Base-by-base conservation (phyloP, 768 basidiomycete species). In the Coprinopsis sp. region DNA sequence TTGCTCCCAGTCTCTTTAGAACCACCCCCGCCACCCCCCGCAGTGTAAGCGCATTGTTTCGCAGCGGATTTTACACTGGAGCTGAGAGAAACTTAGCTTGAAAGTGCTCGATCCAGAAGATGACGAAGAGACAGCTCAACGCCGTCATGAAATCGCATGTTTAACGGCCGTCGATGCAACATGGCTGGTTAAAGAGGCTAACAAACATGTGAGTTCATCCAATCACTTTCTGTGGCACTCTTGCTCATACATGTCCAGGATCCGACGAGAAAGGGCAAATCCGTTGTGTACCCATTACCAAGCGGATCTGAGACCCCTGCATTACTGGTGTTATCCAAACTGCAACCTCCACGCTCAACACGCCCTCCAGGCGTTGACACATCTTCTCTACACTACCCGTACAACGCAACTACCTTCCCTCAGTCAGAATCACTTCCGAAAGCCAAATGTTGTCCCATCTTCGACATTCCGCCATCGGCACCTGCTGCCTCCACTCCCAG, bases 1-100 rank as follows among this genome's bases (percentile, higher is more conserved):
- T 48, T 61, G n/a, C 68, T 71, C n/a, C 51, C 47, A n/a, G 60
- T 81, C 30, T 73, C 67, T n/a, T 53, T 76, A 11, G 54, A 63
- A 11, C 72, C 72, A 0, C 73, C 67, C 49, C 70, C 73, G 6
- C 67, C 65, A 11, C 72, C 68, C 11, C 63, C 58, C 13, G 49
- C 68, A 5, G 59, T 62, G 78, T 79, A 51, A 13, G 31, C 18
- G 14, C 1, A n/a, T 36, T 27, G 13, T 21, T 19, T 4, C 7
- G 6, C 16, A 13, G 7, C 34, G 18, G 13, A 18, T 19, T 12
- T n/a, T 4, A 5, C 27, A n/a, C 16, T 12, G 4, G 19, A 19
- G 5, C 24, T 30, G 14, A 42, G 27, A 42, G 7, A 23, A 11
- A 8, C 22, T 8, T 42, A 42, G 40, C 5, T 19, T 30, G 19